These are phyloP conservation scores for Sporisorium sorghi DNA, from an alignment of 1,284 basidiomycete genomes.

Conservation along the genomic window DNA sequence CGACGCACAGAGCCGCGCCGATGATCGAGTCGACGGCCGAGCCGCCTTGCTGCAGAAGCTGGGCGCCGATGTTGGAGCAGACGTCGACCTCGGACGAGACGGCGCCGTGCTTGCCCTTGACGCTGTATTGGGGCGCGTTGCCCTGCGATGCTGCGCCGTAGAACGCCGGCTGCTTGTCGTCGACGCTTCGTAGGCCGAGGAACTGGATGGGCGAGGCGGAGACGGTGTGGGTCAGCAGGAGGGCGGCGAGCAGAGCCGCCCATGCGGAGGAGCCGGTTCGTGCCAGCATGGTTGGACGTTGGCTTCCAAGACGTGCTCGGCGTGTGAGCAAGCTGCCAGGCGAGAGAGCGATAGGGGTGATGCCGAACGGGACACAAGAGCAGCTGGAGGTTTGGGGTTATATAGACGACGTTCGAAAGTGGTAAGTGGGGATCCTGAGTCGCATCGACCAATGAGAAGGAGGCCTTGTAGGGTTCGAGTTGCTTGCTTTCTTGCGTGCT, in stretches of 20 bases:
- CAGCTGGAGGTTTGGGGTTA: neutral
- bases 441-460: conserved; percentile 7
- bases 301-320: too few relatives aligned
- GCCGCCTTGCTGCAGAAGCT: conserved; percentile 69
- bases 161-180: conserved; percentile 29
- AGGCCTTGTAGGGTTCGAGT: too few relatives aligned
- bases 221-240: neutral
- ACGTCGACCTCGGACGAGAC: conserved; percentile 68
- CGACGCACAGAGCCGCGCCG: conserved; percentile 69
- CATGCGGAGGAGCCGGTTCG: neutral
- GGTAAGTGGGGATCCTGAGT: neutral
- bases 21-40: conserved; percentile 70
- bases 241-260: conserved; percentile 13
- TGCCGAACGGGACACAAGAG: neutral
- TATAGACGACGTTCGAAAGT: neutral
- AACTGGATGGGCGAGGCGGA: conserved; percentile 16
- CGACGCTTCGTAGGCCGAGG: conserved; percentile 18
- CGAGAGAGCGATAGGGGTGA: neutral
- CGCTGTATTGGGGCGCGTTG: conserved; percentile 35
- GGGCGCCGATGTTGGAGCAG: conserved; percentile 70
- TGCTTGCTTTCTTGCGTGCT: conserved; percentile 34
- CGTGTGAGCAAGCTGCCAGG: neutral
- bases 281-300: conserved; percentile 7
- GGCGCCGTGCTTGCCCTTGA: conserved; percentile 56
- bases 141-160: conserved; percentile 60